phyloP scores from a whole-genome alignment of 768 basidiomycete genomes.

The Lanmaoa rubissima region DNA sequence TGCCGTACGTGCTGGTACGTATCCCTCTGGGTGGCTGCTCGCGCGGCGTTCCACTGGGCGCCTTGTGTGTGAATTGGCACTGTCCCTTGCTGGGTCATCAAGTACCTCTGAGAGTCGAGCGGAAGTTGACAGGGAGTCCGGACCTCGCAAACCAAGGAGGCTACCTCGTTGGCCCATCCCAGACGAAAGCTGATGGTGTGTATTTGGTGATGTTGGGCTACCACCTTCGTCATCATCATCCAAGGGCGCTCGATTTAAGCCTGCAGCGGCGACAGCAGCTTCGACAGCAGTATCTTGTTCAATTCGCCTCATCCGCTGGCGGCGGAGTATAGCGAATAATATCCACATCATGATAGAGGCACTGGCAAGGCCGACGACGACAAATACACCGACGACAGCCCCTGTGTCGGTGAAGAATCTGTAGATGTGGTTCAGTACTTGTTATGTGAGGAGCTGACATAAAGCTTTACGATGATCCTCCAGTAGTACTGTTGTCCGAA shows the following conservation, averaged over 20 bases:
- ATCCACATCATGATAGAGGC: slow-evolving; percentile 68
- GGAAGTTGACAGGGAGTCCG: slow-evolving; percentile 19
- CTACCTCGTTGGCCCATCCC: slow-evolving; percentile 44
- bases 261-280: slow-evolving; percentile 70
- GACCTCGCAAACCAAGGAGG: slow-evolving; percentile 14
- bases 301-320: slow-evolving; percentile 55
- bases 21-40: slow-evolving; percentile 34
- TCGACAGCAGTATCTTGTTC: slow-evolving; percentile 72
- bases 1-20: slow-evolving; percentile 45
- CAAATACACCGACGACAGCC: slow-evolving; percentile 89
- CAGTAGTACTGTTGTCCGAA: slow-evolving; percentile 41
- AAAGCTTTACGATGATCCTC: slow-evolving; percentile 47
- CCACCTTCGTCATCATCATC: slow-evolving; percentile 61
- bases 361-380: slow-evolving; percentile 80
- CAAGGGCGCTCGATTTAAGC: slow-evolving; percentile 63
- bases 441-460: background rate
- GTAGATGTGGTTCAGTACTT: slow-evolving; percentile 7
- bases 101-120: slow-evolving; percentile 37
- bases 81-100: slow-evolving; percentile 17
- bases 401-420: slow-evolving; percentile 89
- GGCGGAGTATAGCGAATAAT: slow-evolving; percentile 66
- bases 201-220: slow-evolving; percentile 19
- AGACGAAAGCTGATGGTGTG: slow-evolving; percentile 20
- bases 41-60: slow-evolving; percentile 26
- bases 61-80: slow-evolving; percentile 56